Evolutionary conservation across 768 basidiomycete species (phyloP), one percentile per base, ranked within the genome.

Genomic region (Nevesoporus exiguus): DNA sequence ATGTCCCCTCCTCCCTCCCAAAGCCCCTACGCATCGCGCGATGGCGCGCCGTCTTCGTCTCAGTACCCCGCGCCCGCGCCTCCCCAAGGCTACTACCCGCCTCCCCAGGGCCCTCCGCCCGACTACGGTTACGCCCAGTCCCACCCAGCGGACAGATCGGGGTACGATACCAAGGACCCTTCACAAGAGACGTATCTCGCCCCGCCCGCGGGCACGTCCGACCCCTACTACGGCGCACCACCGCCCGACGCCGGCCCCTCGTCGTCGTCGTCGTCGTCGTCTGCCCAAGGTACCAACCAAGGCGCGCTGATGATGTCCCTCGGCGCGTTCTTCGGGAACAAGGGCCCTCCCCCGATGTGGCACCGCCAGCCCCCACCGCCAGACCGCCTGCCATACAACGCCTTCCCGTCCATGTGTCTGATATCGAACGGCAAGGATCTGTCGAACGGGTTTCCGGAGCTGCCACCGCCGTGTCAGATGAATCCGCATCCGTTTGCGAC

Each of bases 401-500:
- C 59, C 1, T 70, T 70, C 52, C 66, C 68, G 25, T 51, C 70
- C 34, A 70, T 70, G 69, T 64, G 62, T 55, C 46, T 70, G 33
- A 51, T 68, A 19, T 70, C 68, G 17, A 68, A 70, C 17, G 14
- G 30, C 34, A 43, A 60, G 3, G 49, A 56, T 1, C 49, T 83
- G 39, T 64, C 65, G 34, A 62, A 66, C 13, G 80, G 82, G 1
- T 83, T 83, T 61, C 76, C 76, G 0, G 56, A 61, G 14, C 33
- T 73, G 7, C 71, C 75, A 0, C 82, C 82, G 1, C 75, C 76
- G 1, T 71, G 75, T 5, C 51, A 56, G 27, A 27, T 62, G 9
- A 55, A 56, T 17, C 74, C 73, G 10, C 82, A 84, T 60, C 81
- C 81, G 24, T 84, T 84, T 60, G 59, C 63, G 22, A 68, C 74